Evolutionary conservation across 768 basidiomycete species (phyloP), one percentile per base, ranked within the genome.

Genomic region (Termitomyces sp.): DNA sequence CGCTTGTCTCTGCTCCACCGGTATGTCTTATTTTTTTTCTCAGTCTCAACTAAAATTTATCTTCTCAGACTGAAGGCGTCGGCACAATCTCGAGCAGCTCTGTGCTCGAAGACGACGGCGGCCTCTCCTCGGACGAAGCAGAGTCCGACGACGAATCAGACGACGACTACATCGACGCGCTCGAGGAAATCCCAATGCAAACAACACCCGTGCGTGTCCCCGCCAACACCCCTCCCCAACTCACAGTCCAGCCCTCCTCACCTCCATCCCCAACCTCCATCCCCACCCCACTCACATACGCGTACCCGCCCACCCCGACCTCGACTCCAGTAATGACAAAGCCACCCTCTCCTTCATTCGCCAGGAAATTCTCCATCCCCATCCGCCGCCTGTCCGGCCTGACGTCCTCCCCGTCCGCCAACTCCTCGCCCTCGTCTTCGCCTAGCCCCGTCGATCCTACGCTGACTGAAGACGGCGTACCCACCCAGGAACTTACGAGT

Each of bases 1-100:
- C 85, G 29, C 77, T 94, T 4, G 86, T 89, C 12, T 89, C 89
- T 45, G 87, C 87, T 1, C 89, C 91, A 8, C 91, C 93, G 1
- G 91, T 92, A 67, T 62, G 88, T 80, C 1, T 59, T 53, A n/a
- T 65, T 31, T n/a, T 40, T 20, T 34, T 1, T 46, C 15, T 40
- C 51, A n/a, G 0, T 25, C 8, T 31, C 58, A 20, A 3, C n/a
- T 46, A 34, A 57, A 8, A 47, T 17, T 15, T 9, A 36, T 47
- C 38, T 47, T 67, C 4, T 12, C 8, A 95, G 92, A 94, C 91
- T 10, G 87, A 92, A 73, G 91, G 93, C 31, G 86, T 94, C 34
- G 93, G 93, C 56, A 95, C 94, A 3, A 76, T 92, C 31, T 88
- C 89, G 34, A 88, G 87, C 76, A 85, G 69, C 76, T 83, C 83